phyloP scores from a whole-genome alignment of 495 filamentous ascomycete species.

The Penicillium manginii region DNA sequence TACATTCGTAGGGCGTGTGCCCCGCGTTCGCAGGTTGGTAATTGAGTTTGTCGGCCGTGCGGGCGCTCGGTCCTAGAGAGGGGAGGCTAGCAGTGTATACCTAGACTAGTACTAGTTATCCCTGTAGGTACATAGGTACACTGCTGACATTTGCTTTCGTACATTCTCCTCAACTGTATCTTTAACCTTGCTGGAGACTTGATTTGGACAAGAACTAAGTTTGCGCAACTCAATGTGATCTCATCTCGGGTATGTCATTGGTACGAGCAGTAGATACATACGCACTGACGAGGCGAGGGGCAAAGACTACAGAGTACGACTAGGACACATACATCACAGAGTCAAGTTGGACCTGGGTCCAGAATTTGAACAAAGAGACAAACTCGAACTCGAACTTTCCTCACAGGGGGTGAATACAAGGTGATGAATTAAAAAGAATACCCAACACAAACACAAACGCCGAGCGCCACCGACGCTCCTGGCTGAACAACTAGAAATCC shows the following conservation, averaged over 20 bases:
- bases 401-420: slow-evolving; percentile 3
- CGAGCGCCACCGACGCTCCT: slow-evolving; percentile 34
- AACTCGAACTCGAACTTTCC: background rate
- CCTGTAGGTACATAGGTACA: background rate
- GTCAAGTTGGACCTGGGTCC: no score
- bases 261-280: no score
- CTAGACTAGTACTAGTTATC: background rate
- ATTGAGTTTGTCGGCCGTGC: slow-evolving; percentile 6
- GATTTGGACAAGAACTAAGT: background rate
- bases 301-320: no score
- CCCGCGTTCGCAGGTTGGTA: background rate
- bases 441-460: slow-evolving; percentile 21
- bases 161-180: no score
- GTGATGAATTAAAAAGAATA: slow-evolving; percentile 17
- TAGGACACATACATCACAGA: no score
- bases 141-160: no score
- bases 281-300: no score
- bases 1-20: background rate
- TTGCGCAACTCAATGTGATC: background rate
- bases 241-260: background rate
- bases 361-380: background rate
- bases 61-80: slow-evolving; percentile 3
- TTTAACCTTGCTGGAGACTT: background rate
- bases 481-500: slow-evolving; percentile 33
- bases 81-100: background rate